These are phyloP conservation scores for Sherardia arvensis DNA, from an alignment of 257 asterid genomes.

Conservation along the genomic window DNA sequence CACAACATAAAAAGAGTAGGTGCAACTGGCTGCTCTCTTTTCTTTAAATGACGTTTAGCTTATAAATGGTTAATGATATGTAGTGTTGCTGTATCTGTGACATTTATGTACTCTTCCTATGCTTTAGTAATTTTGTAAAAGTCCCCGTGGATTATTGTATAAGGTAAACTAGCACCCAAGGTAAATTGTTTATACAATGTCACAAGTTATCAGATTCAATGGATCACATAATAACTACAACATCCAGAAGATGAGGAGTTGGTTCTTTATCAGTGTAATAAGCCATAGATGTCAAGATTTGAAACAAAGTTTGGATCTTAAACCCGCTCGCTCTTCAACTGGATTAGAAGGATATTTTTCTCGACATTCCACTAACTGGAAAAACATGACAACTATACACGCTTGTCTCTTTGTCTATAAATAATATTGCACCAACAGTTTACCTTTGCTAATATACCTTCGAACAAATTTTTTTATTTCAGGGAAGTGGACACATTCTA, in stretches of 20 bases:
- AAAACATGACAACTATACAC: neutral
- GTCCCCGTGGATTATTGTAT: neutral
- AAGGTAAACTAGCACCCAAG: neutral
- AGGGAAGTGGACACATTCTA: neutral
- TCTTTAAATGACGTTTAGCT: neutral
- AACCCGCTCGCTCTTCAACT: neutral
- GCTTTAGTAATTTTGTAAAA: neutral
- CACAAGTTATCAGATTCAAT: neutral
- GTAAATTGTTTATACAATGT: neutral
- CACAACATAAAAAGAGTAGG: neutral
- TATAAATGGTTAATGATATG: neutral
- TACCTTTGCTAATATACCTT: constrained; percentile 4
- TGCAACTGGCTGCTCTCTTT: neutral
- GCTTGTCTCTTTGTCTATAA: neutral
- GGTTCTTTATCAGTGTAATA: neutral
- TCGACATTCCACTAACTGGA: neutral
- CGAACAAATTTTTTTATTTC: neutral
- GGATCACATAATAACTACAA: neutral
- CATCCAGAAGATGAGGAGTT: neutral
- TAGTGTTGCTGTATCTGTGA: neutral
- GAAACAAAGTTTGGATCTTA: neutral
- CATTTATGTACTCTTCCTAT: neutral
- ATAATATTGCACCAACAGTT: neutral
- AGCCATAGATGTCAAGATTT: neutral
- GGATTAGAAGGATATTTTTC: neutral